phyloP scores from a whole-genome alignment of 2,329 filamentous ascomycete genomes.

The Colletotrichum limetticola region DNA sequence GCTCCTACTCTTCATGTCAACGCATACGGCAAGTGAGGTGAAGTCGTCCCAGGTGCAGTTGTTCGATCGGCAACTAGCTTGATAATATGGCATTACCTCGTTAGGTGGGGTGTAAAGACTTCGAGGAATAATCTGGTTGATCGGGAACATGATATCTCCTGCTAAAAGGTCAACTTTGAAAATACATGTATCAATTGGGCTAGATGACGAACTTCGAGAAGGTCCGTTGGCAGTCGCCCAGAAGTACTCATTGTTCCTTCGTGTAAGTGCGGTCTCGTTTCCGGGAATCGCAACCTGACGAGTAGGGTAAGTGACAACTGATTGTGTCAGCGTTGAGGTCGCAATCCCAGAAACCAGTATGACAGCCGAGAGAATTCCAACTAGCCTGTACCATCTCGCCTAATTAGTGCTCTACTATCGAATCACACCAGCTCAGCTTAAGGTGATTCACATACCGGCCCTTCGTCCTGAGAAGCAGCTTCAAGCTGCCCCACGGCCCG shows the following conservation, averaged over 20 bases:
- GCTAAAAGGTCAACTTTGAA: not conserved
- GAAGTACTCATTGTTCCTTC: not conserved
- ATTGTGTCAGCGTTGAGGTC: constrained; percentile 35
- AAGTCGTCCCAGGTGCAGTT: constrained; percentile 24
- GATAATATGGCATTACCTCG: constrained; percentile 2
- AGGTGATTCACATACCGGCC: not conserved
- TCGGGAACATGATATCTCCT: constrained; percentile 19
- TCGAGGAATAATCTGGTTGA: constrained; percentile 8
- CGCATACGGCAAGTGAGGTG: constrained; percentile 13
- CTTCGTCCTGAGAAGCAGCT: constrained; percentile 16
- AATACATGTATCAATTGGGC: too few species aligned
- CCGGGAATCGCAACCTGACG: not conserved
- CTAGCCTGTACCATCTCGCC: not conserved
- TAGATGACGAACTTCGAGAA: not conserved
- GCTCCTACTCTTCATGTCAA: constrained; percentile 14
- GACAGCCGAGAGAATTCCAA: constrained; percentile 16
- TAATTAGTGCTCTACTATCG: not conserved
- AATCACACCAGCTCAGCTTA: not conserved
- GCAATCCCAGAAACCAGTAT: constrained; percentile 32
- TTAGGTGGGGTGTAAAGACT: constrained; percentile 3
- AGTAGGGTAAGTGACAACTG: constrained; percentile 24
- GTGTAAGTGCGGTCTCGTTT: not conserved
- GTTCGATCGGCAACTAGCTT: constrained; percentile 7
- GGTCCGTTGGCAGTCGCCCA: constrained; percentile 13
- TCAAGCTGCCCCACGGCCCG: constrained; percentile 36